phyloP scores from a whole-genome alignment of 2,329 filamentous ascomycete genomes.

The Aspergillus hiratsukae region DNA sequence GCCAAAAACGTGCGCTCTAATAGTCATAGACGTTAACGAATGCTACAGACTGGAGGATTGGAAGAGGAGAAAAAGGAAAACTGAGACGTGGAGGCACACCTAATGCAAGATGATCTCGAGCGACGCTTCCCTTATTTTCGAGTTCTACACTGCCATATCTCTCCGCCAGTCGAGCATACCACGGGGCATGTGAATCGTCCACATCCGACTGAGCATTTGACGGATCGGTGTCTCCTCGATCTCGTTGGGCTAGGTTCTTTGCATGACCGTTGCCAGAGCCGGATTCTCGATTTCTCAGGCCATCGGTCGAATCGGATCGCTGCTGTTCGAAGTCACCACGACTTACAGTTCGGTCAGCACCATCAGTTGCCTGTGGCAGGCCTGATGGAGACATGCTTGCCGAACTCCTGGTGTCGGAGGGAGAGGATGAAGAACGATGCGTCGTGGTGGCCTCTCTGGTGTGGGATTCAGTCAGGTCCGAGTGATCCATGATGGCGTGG shows the following conservation, averaged over 20 bases:
- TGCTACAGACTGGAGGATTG: slow-evolving; percentile 1
- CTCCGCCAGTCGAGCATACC: slow-evolving; percentile 49
- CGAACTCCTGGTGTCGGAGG: slow-evolving; percentile 11
- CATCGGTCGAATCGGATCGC: slow-evolving; percentile 32
- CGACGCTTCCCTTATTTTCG: slow-evolving; percentile 64
- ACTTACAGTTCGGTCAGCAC: slow-evolving; percentile 32
- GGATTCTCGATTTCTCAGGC: slow-evolving; percentile 13
- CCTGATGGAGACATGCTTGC: slow-evolving; percentile 20
- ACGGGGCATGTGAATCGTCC: slow-evolving; percentile 23
- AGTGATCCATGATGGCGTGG: slow-evolving; percentile 34
- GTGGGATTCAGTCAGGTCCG: slow-evolving; percentile 23
- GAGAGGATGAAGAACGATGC: slow-evolving; percentile 19
- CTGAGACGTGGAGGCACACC: slow-evolving; percentile 38
- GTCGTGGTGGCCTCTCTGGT: slow-evolving; percentile 17
- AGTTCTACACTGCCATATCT: slow-evolving; percentile 60
- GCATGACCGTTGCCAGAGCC: slow-evolving; percentile 8
- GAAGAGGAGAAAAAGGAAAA: not conserved
- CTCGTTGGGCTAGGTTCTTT: slow-evolving; percentile 7
- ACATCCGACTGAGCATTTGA: slow-evolving; percentile 6
- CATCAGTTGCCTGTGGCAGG: slow-evolving; percentile 17
- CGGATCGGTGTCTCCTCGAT: slow-evolving; percentile 3
- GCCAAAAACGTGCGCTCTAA: slow-evolving; percentile 65
- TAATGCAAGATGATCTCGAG: slow-evolving; percentile 60
- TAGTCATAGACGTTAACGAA: not conserved
- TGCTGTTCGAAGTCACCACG: slow-evolving; percentile 18